Conservation (phyloP, 495 filamentous ascomycete species). For the Hyphodiscus hymeniophilus region DNA sequence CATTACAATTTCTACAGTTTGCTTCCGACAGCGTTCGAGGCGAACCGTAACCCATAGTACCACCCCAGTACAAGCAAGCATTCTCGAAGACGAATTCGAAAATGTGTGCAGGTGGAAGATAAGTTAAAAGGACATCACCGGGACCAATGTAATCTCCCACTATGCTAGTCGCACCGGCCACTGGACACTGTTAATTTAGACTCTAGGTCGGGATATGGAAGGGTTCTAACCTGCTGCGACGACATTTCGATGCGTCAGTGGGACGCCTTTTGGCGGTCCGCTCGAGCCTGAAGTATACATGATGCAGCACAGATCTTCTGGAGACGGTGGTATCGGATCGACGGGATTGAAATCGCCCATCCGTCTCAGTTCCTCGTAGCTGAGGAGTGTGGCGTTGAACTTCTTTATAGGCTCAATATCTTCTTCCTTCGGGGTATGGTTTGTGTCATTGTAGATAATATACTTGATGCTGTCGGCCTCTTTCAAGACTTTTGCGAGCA, state of each 20-base stretch:
- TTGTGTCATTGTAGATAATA: slow-evolving; percentile 75
- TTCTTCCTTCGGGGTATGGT: slow-evolving; percentile 58
- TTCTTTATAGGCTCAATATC: slow-evolving; percentile 71
- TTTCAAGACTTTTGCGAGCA: slow-evolving; percentile 68
- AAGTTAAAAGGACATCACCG: slow-evolving; percentile 81
- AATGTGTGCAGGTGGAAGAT: slow-evolving; percentile 88
- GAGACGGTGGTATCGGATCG: slow-evolving; percentile 66
- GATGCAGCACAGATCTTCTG: slow-evolving; percentile 89
- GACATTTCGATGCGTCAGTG: slow-evolving; percentile 79
- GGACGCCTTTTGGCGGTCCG: slow-evolving; percentile 89
- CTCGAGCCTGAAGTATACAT: slow-evolving; percentile 99
- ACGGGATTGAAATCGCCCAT: slow-evolving; percentile 72
- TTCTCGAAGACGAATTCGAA: slow-evolving; percentile 96
- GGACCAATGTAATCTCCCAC: slow-evolving; percentile 74
- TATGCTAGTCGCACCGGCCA: slow-evolving; percentile 79
- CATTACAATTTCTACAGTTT: slow-evolving; percentile 84
- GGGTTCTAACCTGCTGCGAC: slow-evolving; percentile 66
- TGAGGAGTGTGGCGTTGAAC: slow-evolving; percentile 63
- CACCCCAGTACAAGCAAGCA: slow-evolving; percentile 80
- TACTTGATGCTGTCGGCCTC: slow-evolving; percentile 68
- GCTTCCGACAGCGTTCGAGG: slow-evolving; percentile 80
- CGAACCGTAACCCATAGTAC: slow-evolving; percentile 91
- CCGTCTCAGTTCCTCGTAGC: slow-evolving; percentile 74
- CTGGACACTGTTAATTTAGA: slow-evolving; percentile 30
- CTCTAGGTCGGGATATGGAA: not conserved